Conservation (phyloP, 768 basidiomycete genomes). For the Termitomyces sp. region DNA sequence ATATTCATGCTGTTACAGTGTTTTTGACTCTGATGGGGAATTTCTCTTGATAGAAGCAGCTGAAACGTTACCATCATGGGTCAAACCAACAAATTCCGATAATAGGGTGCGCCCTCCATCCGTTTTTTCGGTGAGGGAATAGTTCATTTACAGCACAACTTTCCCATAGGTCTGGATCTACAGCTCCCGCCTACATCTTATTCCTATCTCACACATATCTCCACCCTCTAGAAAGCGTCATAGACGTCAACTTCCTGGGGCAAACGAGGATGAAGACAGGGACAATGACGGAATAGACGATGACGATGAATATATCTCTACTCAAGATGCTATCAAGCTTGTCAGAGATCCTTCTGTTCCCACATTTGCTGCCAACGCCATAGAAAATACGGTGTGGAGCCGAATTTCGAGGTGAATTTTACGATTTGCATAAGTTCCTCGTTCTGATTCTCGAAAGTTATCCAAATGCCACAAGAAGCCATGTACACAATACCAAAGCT, state of each 20-base stretch:
- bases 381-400: slow-evolving; percentile 68
- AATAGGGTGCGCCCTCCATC: slow-evolving; percentile 74
- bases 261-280: slow-evolving; percentile 52
- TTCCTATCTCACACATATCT: slow-evolving; percentile 78
- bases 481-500: slow-evolving; percentile 74
- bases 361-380: slow-evolving; percentile 56
- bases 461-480: slow-evolving; percentile 59
- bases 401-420: slow-evolving; percentile 59
- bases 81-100: slow-evolving; percentile 85
- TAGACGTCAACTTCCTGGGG: slow-evolving; percentile 41
- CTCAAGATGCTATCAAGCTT: slow-evolving; percentile 60
- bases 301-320: slow-evolving; percentile 49
- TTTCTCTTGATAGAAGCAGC: slow-evolving; percentile 97
- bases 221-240: slow-evolving; percentile 51
- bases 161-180: slow-evolving; percentile 85
- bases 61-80: slow-evolving; percentile 84
- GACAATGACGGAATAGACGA: slow-evolving; percentile 23
- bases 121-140: slow-evolving; percentile 28
- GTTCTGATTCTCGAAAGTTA: slow-evolving; percentile 45
- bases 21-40: slow-evolving; percentile 91
- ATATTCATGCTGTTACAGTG: slow-evolving; percentile 32
- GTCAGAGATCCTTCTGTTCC: slow-evolving; percentile 50
- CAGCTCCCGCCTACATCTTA: slow-evolving; percentile 76
- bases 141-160: slow-evolving; percentile 23
- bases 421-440: background rate